Evolutionary conservation across 345 rosid genomes (phyloP), one percentile per base, ranked within the genome.

Genomic region (Conringia planisiliqua): DNA sequence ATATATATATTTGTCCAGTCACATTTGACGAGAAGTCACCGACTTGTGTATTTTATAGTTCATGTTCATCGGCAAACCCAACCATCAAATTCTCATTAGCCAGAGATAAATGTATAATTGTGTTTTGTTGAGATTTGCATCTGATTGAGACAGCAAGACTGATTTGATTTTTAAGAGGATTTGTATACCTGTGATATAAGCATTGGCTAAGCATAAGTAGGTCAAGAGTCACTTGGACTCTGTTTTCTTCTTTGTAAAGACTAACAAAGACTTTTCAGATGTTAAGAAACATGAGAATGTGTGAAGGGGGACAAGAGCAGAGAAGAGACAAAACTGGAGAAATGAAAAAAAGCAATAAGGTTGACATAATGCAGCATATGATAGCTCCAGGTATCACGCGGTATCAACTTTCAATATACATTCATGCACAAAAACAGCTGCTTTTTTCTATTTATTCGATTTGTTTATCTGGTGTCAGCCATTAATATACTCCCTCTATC

Each of bases 311-410:
- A 77, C 52, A 70, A 46, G 43, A 44, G 29, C 36, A 70, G 72
- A 71, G 61, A 47, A 71, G 66, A 77, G 72, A 77, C 72, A 77
- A 78, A 78, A 66, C 42, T 42, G 30, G 64, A 58, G 17, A 58
- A 78, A 73, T 62, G 35, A 27, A 77, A 65, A 33, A 63, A 64
- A 35, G 32, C 55, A 73, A 27, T 40, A 29, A 52, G 42, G 73
- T 78, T 78, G 81, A 72, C 73, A 77, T 72, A 66, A 72, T 77
- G 72, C 63, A 77, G 73, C 77, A 77, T 77, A 77, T 71, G 81
- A 48, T 66, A 36, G 22, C 81, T 65, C 77, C 77, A 66, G 73
- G 77, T 78, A 72, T 78, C 60, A 78, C 82, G 75, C 82, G 46
- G 46, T 71, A 59, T 68, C 73, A 61, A 24, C 52, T 78, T 73